phyloP scores from a whole-genome alignment of 148 eudicot species.

The Amaranthus hypochondriacus region DNA sequence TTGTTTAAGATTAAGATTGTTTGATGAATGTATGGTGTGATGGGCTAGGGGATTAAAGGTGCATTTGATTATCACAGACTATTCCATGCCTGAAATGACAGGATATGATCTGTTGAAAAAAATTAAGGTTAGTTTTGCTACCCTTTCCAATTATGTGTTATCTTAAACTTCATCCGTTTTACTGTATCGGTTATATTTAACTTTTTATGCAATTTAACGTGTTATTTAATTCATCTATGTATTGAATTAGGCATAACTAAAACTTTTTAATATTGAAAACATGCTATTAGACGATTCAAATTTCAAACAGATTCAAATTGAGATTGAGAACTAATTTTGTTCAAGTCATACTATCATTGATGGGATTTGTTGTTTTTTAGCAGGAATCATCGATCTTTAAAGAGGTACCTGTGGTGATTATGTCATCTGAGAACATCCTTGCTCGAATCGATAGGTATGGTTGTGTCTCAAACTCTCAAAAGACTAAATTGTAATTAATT shows the following conservation, averaged over 20 bases:
- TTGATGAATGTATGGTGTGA: slow-evolving; percentile 5
- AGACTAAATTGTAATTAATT: no score
- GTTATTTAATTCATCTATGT: no score
- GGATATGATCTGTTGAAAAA: slow-evolving; percentile 64
- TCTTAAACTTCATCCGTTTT: not conserved
- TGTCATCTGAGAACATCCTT: slow-evolving; percentile 49
- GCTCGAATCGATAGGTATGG: slow-evolving; percentile 43
- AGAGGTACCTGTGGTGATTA: slow-evolving; percentile 43
- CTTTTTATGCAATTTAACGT: not conserved
- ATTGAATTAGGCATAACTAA: no score
- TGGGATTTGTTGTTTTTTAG: slow-evolving; percentile 15
- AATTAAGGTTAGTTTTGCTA: slow-evolving; percentile 49
- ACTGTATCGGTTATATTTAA: no score
- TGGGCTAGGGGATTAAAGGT: slow-evolving; percentile 27
- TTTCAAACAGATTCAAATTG: no score
- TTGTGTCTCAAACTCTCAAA: not conserved
- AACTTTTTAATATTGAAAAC: no score
- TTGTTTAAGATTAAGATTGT: not conserved
- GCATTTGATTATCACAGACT: slow-evolving; percentile 67
- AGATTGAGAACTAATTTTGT: no score
- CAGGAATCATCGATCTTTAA: slow-evolving; percentile 45
- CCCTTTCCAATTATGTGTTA: not conserved
- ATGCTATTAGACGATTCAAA: no score
- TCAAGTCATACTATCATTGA: not conserved
- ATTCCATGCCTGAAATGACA: slow-evolving; percentile 93